These are phyloP conservation scores for Clathrus columnatus DNA, from an alignment of 768 basidiomycete species.

Conservation along the genomic window DNA sequence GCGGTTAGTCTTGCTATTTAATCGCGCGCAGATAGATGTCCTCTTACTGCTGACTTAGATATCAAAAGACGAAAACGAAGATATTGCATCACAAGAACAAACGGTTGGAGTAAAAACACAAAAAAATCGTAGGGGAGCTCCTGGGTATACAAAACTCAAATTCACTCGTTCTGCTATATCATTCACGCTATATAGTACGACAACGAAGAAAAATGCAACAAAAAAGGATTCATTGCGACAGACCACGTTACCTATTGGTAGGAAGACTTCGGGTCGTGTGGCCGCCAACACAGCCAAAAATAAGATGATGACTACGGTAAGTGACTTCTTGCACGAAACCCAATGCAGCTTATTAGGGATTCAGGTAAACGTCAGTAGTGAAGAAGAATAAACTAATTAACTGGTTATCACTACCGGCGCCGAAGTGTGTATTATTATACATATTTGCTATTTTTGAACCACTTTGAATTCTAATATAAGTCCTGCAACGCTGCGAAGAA, in stretches of 20 bases:
- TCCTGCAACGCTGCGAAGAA: no score
- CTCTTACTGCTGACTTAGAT: not conserved
- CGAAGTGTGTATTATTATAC: no score
- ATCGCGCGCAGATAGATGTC: not conserved
- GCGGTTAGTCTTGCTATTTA: not conserved
- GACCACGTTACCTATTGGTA: slow-evolving; percentile 51
- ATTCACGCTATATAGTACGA: not conserved
- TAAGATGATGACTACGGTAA: slow-evolving; percentile 43
- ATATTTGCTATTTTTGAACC: no score
- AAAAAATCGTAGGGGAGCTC: not conserved
- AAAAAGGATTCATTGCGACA: slow-evolving; percentile 30
- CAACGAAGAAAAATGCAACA: not conserved
- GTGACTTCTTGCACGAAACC: no score
- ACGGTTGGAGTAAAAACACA: not conserved
- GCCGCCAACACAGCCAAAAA: slow-evolving; percentile 63
- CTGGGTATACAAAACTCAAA: not conserved
- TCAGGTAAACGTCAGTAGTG: not conserved
- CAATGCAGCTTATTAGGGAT: no score
- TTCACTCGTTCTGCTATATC: not conserved
- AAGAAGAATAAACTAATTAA: not conserved
- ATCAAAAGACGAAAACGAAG: not conserved
- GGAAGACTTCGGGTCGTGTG: slow-evolving; percentile 47
- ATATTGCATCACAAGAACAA: not conserved
- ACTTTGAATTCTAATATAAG: no score
- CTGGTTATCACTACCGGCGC: no score